Percentiles rank a stretch among this genome's conserved stretches.
These are phyloP conservation scores for Daldinia decipiens DNA, from an alignment of 495 filamentous ascomycete genomes.

Conservation along the genomic window DNA sequence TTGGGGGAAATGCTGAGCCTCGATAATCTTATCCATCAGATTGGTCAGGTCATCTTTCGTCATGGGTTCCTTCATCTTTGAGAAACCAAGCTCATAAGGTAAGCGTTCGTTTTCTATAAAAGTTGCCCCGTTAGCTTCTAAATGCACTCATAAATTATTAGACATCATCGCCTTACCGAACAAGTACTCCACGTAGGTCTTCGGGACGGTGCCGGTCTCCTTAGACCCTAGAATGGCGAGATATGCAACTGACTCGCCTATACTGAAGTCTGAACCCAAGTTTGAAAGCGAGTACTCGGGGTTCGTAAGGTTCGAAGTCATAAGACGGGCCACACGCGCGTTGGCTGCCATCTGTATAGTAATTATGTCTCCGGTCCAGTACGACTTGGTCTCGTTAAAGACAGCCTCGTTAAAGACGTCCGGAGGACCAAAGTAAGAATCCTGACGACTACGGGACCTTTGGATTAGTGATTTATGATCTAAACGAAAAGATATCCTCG, in stretches of 20 bases:
- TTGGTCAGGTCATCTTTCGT: conserved; percentile 1
- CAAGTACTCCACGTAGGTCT: conserved; percentile 55
- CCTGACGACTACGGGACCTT: conserved; percentile 51
- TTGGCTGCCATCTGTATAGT: conserved; percentile 56
- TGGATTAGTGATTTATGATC: conserved; percentile 5
- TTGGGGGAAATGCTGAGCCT: conserved; percentile 22
- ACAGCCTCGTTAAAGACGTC: conserved; percentile 58
- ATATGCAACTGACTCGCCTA: conserved; percentile 60
- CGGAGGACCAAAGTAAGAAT: conserved; percentile 56
- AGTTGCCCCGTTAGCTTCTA: conserved; percentile 29
- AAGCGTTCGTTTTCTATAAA: conserved; percentile 58
- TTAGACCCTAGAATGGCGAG: conserved; percentile 58
- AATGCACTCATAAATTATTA: not conserved
- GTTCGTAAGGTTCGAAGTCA: conserved; percentile 58
- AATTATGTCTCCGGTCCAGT: conserved; percentile 54
- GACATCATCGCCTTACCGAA: conserved; percentile 53
- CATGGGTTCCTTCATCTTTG: conserved; percentile 4
- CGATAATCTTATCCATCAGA: not conserved
- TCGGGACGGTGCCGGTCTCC: conserved; percentile 48
- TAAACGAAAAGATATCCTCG: not conserved
- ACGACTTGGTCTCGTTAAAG: conserved; percentile 57
- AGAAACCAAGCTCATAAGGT: conserved; percentile 58
- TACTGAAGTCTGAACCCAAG: conserved; percentile 52
- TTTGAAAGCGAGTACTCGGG: conserved; percentile 52
- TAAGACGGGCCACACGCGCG: conserved; percentile 55